Evolutionary conservation across 345 rosid species (phyloP), one percentile per base, ranked within the genome.

Genomic region (Noccaea bulbosa): DNA sequence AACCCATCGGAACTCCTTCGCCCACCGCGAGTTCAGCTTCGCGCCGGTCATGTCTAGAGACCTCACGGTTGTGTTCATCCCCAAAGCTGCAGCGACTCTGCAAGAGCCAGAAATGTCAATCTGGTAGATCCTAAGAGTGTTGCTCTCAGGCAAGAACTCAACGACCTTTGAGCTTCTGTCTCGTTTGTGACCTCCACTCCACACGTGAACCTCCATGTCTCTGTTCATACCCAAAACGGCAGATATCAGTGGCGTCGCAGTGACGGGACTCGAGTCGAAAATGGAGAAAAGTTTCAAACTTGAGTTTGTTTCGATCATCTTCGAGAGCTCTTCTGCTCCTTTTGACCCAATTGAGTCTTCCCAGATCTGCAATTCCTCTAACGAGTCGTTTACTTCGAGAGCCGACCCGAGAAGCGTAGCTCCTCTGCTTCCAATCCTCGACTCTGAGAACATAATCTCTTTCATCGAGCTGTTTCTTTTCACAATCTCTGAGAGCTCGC

Each of bases 351-450:
- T 89, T 2, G 96, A 91, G 73, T 91, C 99, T 32, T 94, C 95
- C 98, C 95, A 88, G 77, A 94, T 88, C 81, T 94, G 97, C 77
- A 89, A 47, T 81, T 91, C 99, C 55, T 94, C 97, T 82, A 93
- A 67, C 59, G 80, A 77, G 47, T 81, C 90, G 75, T 91, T 93
- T 55, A 70, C 77, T 78, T 62, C 80, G n/a, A 91, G 86, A 58
- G 96, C 94, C 9, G 79, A 75, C 4, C 93, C 97, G 8, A 91
- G 51, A 30, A 85, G 57, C 14, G 83, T 69, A 69, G 96, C 94
- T 58, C 98, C 96, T 44, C 47, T 70, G 12, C 68, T 47, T 35
- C 89, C 89, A 30, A 91, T 74, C 3, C 77, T 65, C 3, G 89
- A 89, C 64, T 85, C 93, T 5, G 71, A 63, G 69, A 91, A 82